Evolutionary conservation across 805 yeast genomes (phyloP).

Genomic region (Suhomyces xylopsoci): DNA sequence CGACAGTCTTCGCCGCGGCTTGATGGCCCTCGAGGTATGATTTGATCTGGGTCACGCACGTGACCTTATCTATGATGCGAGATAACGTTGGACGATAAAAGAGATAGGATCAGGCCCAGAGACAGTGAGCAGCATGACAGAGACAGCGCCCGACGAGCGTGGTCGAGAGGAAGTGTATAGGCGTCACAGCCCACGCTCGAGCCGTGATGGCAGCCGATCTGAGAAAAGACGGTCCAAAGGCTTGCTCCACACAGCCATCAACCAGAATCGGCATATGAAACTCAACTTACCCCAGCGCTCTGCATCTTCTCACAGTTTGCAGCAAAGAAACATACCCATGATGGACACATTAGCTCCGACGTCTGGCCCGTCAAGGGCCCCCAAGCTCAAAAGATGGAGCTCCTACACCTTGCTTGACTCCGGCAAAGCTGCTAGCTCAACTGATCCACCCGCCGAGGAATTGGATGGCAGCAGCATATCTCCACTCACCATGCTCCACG

Average conservation of each 20-base stretch:
- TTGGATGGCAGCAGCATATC: slow-evolving; percentile 15
- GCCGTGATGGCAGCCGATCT: background rate
- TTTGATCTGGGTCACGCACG: background rate
- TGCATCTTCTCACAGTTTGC: slow-evolving; percentile 7
- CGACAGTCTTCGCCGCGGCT: slow-evolving; percentile 37
- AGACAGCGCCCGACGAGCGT: background rate
- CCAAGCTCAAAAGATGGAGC: slow-evolving; percentile 12
- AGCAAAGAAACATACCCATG: slow-evolving; percentile 9
- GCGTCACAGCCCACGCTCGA: background rate
- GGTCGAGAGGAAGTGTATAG: background rate
- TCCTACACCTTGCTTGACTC: slow-evolving; percentile 3
- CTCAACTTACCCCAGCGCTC: slow-evolving; percentile 9
- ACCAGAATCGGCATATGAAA: slow-evolving; percentile 11
- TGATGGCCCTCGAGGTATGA: slow-evolving; percentile 5
- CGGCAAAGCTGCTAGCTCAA: background rate
- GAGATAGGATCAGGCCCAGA: background rate
- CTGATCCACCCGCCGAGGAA: background rate
- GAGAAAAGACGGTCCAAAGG: slow-evolving; percentile 3
- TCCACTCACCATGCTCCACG: slow-evolving; percentile 27
- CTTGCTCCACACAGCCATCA: slow-evolving; percentile 11
- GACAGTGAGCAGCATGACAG: background rate
- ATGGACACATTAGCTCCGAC: slow-evolving; percentile 2
- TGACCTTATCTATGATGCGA: background rate
- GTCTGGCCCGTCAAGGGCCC: slow-evolving; percentile 6
- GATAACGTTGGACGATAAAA: background rate